Evolutionary conservation across 306 rosid species (phyloP).

Genomic region (Trichosanthes truncata): DNA sequence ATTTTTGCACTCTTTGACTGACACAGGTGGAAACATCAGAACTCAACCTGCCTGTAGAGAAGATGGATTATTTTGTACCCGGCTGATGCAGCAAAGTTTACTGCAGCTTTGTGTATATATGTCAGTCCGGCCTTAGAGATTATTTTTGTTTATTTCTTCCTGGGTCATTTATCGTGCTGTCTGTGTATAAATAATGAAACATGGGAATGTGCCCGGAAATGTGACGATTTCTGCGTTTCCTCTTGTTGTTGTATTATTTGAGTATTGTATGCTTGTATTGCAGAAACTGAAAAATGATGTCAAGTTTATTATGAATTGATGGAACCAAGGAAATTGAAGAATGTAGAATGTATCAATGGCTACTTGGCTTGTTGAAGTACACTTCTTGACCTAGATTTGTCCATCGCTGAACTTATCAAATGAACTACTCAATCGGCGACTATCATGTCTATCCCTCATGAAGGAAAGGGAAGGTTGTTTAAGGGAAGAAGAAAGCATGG

Average conservation of each 20-base stretch:
- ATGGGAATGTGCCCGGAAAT: not conserved
- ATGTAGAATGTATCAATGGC: not conserved
- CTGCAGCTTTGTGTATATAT: not conserved
- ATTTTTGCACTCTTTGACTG: not conserved
- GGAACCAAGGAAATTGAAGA: not conserved
- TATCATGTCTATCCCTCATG: no score
- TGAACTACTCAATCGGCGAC: no score
- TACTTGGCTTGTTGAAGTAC: not conserved
- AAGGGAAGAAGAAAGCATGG: no score
- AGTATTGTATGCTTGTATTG: not conserved
- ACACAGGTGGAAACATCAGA: constrained; percentile 68
- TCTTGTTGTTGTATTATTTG: not conserved
- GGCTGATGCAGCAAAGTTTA: constrained; percentile 34
- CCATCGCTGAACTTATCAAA: not conserved
- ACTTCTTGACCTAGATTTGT: not conserved
- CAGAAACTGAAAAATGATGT: not conserved
- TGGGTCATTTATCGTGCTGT: not conserved
- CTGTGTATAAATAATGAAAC: not conserved
- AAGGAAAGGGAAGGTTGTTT: no score
- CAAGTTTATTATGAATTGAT: not conserved
- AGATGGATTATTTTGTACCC: constrained; percentile 87
- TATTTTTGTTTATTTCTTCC: not conserved
- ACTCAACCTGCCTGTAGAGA: constrained; percentile 78
- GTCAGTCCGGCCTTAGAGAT: not conserved
- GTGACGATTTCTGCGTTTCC: not conserved